Evolutionary conservation across 1,284 basidiomycete genomes (phyloP).

Genomic region (Cyathus olla): DNA sequence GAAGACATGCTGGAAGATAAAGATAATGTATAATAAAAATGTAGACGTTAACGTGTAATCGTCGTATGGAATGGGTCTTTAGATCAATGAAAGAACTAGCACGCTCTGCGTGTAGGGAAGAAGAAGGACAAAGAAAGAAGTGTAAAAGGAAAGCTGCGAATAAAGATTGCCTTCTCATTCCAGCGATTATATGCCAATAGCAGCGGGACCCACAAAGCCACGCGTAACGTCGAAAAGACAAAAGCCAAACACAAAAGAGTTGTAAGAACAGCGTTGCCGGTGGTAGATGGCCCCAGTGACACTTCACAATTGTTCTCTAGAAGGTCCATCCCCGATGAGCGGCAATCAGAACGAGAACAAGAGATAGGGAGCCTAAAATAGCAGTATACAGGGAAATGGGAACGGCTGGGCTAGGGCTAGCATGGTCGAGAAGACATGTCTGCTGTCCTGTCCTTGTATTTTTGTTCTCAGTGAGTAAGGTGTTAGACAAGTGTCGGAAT

Average conservation of each 20-base stretch:
- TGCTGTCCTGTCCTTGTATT: not conserved
- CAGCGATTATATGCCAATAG: conserved; percentile 21
- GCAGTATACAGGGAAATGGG: too few relatives aligned
- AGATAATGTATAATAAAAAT: not conserved
- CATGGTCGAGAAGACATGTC: too few relatives aligned
- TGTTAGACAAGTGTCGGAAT: not conserved
- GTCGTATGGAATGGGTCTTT: not conserved
- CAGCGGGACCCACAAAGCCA: conserved; percentile 37
- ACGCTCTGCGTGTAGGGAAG: conserved; percentile 11
- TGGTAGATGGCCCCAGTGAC: too few relatives aligned
- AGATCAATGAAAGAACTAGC: not conserved
- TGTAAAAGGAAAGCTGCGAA: conserved; percentile 11
- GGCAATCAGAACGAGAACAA: not conserved
- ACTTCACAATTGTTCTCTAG: not conserved
- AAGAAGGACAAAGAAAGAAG: conserved; percentile 7
- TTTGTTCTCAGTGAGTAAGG: not conserved
- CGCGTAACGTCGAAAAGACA: conserved; percentile 6
- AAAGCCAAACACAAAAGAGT: not conserved
- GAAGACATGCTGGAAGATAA: not conserved
- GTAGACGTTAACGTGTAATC: not conserved
- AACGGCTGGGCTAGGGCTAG: too few relatives aligned
- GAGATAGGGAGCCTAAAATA: not conserved
- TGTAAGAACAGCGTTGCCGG: too few relatives aligned
- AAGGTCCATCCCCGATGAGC: not conserved
- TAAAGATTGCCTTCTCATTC: not conserved